phyloP scores from a whole-genome alignment of 1,284 basidiomycete genomes.

The Macrocybe sp. region DNA sequence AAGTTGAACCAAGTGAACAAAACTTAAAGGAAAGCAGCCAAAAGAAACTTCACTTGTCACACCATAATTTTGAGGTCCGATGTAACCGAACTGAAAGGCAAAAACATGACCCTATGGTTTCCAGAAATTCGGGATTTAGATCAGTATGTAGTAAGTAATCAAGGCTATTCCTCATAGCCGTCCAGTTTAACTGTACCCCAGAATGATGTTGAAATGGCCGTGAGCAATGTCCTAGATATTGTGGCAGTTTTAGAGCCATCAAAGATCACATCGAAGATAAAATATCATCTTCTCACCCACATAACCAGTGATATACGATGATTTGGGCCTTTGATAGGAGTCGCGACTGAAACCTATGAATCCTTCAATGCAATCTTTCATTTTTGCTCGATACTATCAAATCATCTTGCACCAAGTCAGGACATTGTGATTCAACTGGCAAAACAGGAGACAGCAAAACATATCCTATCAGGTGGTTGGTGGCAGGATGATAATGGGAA shows the following conservation, averaged over 20 bases:
- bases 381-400: conserved; percentile 26
- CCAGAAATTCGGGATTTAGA: conserved; percentile 30
- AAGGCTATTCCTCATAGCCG: neutral
- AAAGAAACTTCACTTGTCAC: too few species aligned
- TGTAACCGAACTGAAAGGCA: too few species aligned
- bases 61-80: too few species aligned
- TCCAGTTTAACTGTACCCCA: conserved; percentile 6
- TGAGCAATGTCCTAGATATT: conserved; percentile 29
- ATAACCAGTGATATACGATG: conserved; percentile 23
- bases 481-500: conserved; percentile 14
- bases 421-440: conserved; percentile 29
- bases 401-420: conserved; percentile 31
- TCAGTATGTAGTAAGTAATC: conserved; percentile 24
- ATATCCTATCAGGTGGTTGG: conserved; percentile 23
- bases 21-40: too few species aligned
- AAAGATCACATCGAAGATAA: conserved; percentile 29
- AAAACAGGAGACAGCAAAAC: conserved; percentile 22
- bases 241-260: conserved; percentile 23
- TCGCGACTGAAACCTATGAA: conserved; percentile 30
- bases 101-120: conserved; percentile 19
- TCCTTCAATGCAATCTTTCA: conserved; percentile 32
- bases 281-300: conserved; percentile 32
- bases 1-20: too few species aligned
- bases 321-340: conserved; percentile 28
- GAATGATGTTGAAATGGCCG: conserved; percentile 23